Conservation (phyloP, 495 filamentous ascomycete species). For the Daldinia caldariorum region DNA sequence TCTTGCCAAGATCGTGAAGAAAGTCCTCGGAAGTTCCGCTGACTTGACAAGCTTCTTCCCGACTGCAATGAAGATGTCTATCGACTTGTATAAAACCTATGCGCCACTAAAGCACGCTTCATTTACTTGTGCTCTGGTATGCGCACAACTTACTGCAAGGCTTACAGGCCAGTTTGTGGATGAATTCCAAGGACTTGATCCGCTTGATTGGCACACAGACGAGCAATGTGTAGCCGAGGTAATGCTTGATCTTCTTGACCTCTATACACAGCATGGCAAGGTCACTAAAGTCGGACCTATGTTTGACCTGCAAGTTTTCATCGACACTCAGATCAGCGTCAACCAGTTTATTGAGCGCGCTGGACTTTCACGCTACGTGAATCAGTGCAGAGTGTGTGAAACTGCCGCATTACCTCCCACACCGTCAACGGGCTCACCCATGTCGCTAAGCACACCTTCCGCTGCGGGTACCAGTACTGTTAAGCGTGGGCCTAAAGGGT, state of each 20-base stretch:
- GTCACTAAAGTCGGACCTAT: constrained; percentile 75
- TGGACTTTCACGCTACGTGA: constrained; percentile 50
- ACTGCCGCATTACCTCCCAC: constrained; percentile 50
- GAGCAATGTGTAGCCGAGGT: constrained; percentile 83
- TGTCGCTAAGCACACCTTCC: constrained; percentile 53
- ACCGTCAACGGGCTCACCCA: constrained; percentile 48
- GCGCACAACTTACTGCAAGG: constrained; percentile 80
- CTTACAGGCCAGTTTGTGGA: constrained; percentile 64
- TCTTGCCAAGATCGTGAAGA: constrained; percentile 76
- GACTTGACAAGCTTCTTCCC: constrained; percentile 61
- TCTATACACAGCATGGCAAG: constrained; percentile 80
- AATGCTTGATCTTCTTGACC: constrained; percentile 84
- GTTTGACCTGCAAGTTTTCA: constrained; percentile 77
- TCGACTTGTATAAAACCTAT: constrained; percentile 93
- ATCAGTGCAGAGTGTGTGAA: constrained; percentile 56
- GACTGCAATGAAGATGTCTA: constrained; percentile 79
- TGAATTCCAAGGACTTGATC: constrained; percentile 48
- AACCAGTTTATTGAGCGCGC: constrained; percentile 73
- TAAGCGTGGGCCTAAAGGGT: constrained; percentile 62
- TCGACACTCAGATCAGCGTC: constrained; percentile 83
- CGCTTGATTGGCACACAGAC: constrained; percentile 65
- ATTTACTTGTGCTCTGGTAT: constrained; percentile 80
- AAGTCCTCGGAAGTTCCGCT: constrained; percentile 51
- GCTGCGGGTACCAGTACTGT: constrained; percentile 49
- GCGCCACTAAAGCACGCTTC: constrained; percentile 88